Evolutionary conservation across 495 filamentous ascomycete species (phyloP).

Genomic region (Penicillium lagena): DNA sequence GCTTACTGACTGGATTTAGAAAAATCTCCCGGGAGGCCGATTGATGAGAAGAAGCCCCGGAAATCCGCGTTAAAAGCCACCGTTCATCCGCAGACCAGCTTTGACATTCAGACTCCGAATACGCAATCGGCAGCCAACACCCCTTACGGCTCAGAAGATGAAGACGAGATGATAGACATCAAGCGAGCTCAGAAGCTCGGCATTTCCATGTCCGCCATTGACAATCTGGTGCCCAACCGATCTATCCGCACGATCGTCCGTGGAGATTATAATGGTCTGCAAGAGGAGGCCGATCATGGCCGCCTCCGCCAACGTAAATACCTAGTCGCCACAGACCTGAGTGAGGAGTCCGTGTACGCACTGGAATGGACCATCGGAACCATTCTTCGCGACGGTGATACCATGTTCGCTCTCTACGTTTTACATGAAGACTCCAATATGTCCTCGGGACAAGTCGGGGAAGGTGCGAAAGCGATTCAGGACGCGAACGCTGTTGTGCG

Average conservation of each 20-base stretch:
- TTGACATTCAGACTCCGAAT: constrained; percentile 45
- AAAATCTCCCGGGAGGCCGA: constrained; percentile 1
- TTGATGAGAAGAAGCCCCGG: constrained; percentile 16
- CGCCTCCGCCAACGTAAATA: constrained; percentile 75
- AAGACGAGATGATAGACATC: constrained; percentile 78
- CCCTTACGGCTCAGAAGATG: constrained; percentile 78
- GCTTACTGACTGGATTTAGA: constrained; percentile 3
- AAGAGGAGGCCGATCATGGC: constrained; percentile 68
- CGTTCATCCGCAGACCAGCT: constrained; percentile 77
- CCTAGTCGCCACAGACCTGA: constrained; percentile 86
- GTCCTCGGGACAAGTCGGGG: constrained; percentile 43
- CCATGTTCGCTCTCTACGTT: constrained; percentile 84
- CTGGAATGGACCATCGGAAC: constrained; percentile 97
- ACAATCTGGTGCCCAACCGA: constrained; percentile 68
- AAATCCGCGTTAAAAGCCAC: constrained; percentile 48
- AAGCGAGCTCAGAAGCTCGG: constrained; percentile 77
- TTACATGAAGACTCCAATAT: constrained; percentile 68
- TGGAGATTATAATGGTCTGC: constrained; percentile 70
- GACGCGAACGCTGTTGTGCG: constrained; percentile 59
- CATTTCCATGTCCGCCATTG: constrained; percentile 70
- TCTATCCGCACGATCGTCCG: constrained; percentile 83
- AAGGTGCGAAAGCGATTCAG: constrained; percentile 60
- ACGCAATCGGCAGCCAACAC: constrained; percentile 63
- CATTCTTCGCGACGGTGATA: constrained; percentile 91
- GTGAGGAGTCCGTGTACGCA: constrained; percentile 87